Evolutionary conservation across 768 basidiomycete species (phyloP).

Genomic region (Pseudohyphozyma bogoriensis): DNA sequence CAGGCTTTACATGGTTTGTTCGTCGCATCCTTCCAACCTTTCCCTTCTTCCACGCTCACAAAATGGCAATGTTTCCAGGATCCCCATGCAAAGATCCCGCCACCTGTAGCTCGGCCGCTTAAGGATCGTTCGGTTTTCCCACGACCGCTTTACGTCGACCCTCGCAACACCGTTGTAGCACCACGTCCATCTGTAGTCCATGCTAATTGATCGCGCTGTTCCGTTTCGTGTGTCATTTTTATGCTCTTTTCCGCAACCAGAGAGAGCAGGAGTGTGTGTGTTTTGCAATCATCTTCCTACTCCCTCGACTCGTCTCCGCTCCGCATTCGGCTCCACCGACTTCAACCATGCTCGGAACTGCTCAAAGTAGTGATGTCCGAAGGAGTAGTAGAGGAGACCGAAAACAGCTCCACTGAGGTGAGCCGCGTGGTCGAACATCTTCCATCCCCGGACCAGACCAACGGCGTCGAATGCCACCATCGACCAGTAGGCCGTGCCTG

Average conservation of each 20-base stretch:
- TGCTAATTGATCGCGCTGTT: too few relatives aligned
- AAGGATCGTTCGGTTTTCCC: too few relatives aligned
- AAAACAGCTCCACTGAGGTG: slow-evolving; percentile 14
- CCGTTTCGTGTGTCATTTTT: too few relatives aligned
- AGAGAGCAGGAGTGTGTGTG: too few relatives aligned
- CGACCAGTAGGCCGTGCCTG: slow-evolving; percentile 14
- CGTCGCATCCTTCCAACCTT: neutral
- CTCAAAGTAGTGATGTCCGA: slow-evolving; percentile 6
- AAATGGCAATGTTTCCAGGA: too few relatives aligned
- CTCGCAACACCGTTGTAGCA: too few relatives aligned
- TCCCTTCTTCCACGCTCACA: neutral
- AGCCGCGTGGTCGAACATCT: slow-evolving; percentile 26
- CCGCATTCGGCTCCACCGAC: neutral
- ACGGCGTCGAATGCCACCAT: neutral
- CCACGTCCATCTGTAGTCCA: too few relatives aligned
- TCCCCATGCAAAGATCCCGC: neutral
- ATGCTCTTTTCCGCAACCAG: too few relatives aligned
- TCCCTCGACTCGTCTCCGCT: too few relatives aligned
- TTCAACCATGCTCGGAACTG: neutral
- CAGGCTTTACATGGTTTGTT: neutral
- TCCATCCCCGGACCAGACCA: slow-evolving; percentile 20
- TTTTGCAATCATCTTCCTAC: too few relatives aligned
- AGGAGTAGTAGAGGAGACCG: neutral
- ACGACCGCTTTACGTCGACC: too few relatives aligned
- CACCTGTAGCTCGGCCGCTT: neutral